phyloP scores from a whole-genome alignment of 2,329 filamentous ascomycete species.

The Aspergillus aculeatus region DNA sequence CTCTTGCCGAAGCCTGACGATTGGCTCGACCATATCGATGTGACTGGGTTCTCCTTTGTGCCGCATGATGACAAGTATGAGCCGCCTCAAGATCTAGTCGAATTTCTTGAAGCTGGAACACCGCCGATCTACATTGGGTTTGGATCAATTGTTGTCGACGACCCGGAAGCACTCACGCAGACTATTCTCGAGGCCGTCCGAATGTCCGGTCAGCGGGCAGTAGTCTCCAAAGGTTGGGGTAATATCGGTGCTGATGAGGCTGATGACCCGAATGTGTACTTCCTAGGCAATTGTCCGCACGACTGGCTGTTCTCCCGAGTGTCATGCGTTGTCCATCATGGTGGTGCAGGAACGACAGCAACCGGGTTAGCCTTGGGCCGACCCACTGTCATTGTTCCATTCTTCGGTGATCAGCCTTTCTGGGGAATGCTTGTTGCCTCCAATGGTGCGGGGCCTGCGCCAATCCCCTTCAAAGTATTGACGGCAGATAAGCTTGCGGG shows the following conservation, averaged over 20 bases:
- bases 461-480: slow-evolving; percentile 66
- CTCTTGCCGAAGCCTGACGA: slow-evolving; percentile 73
- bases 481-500: slow-evolving; percentile 64
- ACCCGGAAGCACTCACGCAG: slow-evolving; percentile 67
- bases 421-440: slow-evolving; percentile 74
- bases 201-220: slow-evolving; percentile 65
- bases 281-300: slow-evolving; percentile 80
- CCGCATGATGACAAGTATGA: slow-evolving; percentile 65
- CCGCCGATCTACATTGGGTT: slow-evolving; percentile 79
- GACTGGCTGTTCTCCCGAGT: slow-evolving; percentile 83
- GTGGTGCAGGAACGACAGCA: slow-evolving; percentile 80
- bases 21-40: slow-evolving; percentile 69
- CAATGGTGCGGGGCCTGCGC: slow-evolving; percentile 68
- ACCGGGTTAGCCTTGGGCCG: slow-evolving; percentile 74
- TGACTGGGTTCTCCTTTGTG: slow-evolving; percentile 74
- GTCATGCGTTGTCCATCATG: slow-evolving; percentile 77
- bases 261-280: slow-evolving; percentile 67
- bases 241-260: slow-evolving; percentile 70
- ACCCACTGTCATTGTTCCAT: slow-evolving; percentile 78
- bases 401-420: slow-evolving; percentile 80
- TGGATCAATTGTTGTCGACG: slow-evolving; percentile 74
- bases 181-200: slow-evolving; percentile 70
- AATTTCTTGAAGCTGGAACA: slow-evolving; percentile 65
- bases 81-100: slow-evolving; percentile 61
- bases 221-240: slow-evolving; percentile 84